Evolutionary conservation across 495 filamentous ascomycete genomes (phyloP).

Genomic region (Talaromyces nanjingensis): DNA sequence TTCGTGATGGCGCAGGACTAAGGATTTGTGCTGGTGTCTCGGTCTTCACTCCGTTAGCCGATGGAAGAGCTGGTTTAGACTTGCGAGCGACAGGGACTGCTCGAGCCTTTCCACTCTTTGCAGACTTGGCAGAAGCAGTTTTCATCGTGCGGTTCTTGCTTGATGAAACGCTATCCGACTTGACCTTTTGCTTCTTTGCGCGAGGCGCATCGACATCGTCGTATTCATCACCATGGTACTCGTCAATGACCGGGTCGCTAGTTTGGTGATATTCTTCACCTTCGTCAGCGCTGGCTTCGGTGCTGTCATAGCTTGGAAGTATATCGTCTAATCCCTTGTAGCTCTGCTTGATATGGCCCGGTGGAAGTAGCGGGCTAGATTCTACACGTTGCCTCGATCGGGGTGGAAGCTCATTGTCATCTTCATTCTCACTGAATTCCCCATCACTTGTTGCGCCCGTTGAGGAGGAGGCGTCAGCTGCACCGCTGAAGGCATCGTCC

Average conservation of each 20-base stretch:
- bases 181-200: conserved; percentile 39
- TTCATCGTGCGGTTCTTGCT: conserved; percentile 31
- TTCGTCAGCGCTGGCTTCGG: conserved; percentile 61
- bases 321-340: conserved; percentile 55
- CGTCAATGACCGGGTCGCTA: conserved; percentile 56
- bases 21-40: conserved; percentile 59
- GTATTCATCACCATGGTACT: conserved; percentile 40
- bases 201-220: conserved; percentile 36
- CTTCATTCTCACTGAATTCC: conserved; percentile 69
- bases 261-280: conserved; percentile 47
- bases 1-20: conserved; percentile 66
- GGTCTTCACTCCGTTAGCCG: conserved; percentile 30
- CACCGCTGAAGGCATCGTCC: conserved; percentile 85
- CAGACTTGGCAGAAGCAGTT: conserved; percentile 29
- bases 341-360: conserved; percentile 42
- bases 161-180: conserved; percentile 19
- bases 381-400: conserved; percentile 57
- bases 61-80: conserved; percentile 43
- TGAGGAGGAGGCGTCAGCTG: conserved; percentile 76
- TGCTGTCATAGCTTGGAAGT: conserved; percentile 60
- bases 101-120: conserved; percentile 32
- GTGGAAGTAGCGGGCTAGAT: conserved; percentile 44
- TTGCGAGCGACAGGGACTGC: conserved; percentile 39
- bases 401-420: conserved; percentile 56
- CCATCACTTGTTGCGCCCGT: conserved; percentile 72